Conservation (phyloP, 495 filamentous ascomycete genomes). For the Xylaria cubensis region DNA sequence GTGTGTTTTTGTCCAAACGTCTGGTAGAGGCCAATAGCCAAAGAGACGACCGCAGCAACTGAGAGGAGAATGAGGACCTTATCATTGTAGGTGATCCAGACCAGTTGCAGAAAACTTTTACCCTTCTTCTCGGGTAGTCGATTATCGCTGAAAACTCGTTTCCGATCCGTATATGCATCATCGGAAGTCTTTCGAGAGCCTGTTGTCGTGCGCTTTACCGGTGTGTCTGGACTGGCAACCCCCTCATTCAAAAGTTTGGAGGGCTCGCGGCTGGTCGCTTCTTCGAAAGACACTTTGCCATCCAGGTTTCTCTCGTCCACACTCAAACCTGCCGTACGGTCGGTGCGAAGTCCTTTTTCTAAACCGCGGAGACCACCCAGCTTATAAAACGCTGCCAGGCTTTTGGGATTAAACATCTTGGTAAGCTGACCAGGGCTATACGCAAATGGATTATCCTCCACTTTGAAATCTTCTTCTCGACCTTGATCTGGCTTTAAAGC, state of each 20-base stretch:
- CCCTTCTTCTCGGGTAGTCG: conserved; percentile 75
- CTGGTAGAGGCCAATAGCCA: conserved; percentile 77
- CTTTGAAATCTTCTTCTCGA: conserved; percentile 67
- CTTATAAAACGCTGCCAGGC: conserved; percentile 69
- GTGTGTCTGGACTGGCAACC: conserved; percentile 41
- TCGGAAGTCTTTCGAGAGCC: conserved; percentile 33
- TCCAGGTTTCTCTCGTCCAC: conserved; percentile 67
- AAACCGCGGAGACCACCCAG: conserved; percentile 72
- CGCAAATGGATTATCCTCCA: conserved; percentile 72
- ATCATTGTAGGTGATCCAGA: conserved; percentile 89
- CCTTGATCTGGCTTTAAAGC: conserved; percentile 72
- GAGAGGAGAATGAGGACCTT: conserved; percentile 81
- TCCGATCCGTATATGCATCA: conserved; percentile 65
- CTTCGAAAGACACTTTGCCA: conserved; percentile 65
- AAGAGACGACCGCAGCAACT: conserved; percentile 72
- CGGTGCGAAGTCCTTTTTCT: conserved; percentile 70
- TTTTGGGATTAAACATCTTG: conserved; percentile 80
- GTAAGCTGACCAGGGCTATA: conserved; percentile 74
- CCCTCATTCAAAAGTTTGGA: conserved; percentile 45
- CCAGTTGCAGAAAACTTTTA: conserved; percentile 71
- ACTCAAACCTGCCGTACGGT: conserved; percentile 68
- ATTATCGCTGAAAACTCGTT: conserved; percentile 75
- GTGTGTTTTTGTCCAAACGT: conserved; percentile 55
- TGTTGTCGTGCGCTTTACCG: conserved; percentile 34
- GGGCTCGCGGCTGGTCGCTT: conserved; percentile 53